Evolutionary conservation across 169 alveolate species (phyloP), one percentile per base, ranked within the genome.

Genomic region (Cryptosporidium ubiquitum): DNA sequence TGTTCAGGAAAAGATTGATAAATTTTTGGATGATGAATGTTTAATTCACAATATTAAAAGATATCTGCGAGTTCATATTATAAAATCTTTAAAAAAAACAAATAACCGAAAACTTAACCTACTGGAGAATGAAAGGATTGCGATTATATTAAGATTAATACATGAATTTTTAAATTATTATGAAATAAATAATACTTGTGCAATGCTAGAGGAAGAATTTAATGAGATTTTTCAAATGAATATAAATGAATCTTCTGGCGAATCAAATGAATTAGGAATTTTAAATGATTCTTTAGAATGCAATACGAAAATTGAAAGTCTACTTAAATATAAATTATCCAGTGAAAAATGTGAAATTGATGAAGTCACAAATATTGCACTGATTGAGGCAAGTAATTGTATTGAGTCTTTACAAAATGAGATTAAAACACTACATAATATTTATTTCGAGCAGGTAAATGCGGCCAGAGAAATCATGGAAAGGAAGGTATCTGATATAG

Each of bases 301-400:
- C 23, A 55, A 73, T 7, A 79, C 89, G 0, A 61, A 29, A 16
- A 60, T 79, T 26, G 89, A 79, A 64, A 61, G n/a, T 16, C 37
- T 79, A 29, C 37, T 79, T 26, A 14, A 61, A 6, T 60, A 26
- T 7, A 40, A 39, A 37, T 14, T 42, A 16, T 64, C 12, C 29
- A 42, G 37, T 6, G 69, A 57, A n/a, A 64, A 79, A 31, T 16
- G 42, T 68, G 79, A 79, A 64, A 79, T 64, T 29, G 89, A 79
- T 26, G 68, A 79, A 44, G 40, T 79, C 1, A 79, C 89, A n/a
- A 79, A 47, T 58, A 26, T 66, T 3, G 89, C 74, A 40, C 20
- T 79, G 5, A 49, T 79, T 9, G 89, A 79, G 58, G 89, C 89
- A 7, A 79, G 89, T 61, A 40, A 42, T 23, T 79, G 89, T 58